These are phyloP conservation scores for Fraxinus americana DNA, from an alignment of 257 asterid genomes.

Conservation along the genomic window DNA sequence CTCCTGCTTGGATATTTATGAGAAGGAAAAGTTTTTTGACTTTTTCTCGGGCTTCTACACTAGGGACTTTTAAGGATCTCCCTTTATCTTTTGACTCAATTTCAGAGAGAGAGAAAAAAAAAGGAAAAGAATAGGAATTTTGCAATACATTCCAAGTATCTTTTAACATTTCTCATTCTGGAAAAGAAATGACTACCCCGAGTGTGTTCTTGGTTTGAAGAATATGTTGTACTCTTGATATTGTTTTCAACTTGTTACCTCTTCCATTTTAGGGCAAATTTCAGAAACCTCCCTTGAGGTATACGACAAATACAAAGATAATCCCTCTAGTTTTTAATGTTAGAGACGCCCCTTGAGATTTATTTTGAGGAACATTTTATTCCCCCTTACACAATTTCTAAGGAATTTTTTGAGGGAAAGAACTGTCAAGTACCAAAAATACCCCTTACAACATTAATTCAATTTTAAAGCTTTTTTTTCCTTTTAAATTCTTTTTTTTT, in stretches of 20 bases:
- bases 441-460: not conserved
- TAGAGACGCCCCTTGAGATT: not conserved
- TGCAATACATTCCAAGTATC: not conserved
- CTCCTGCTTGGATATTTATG: not conserved
- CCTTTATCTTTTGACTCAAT: not conserved
- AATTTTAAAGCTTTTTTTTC: not conserved
- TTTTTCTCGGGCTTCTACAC: not conserved
- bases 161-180: not conserved
- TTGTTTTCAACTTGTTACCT: not conserved
- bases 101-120: not conserved
- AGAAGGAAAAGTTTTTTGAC: not conserved
- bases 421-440: not conserved
- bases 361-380: not conserved
- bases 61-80: not conserved
- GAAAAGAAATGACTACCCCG: not conserved
- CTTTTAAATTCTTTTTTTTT: not conserved
- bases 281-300: not conserved
- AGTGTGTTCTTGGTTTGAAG: not conserved
- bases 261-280: not conserved
- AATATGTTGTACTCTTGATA: not conserved
- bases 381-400: not conserved
- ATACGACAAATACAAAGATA: not conserved
- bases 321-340: not conserved
- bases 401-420: not conserved
- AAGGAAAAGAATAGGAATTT: not conserved